phyloP scores from a whole-genome alignment of 1,139 yeast species.

The Geotrichum australiense region DNA sequence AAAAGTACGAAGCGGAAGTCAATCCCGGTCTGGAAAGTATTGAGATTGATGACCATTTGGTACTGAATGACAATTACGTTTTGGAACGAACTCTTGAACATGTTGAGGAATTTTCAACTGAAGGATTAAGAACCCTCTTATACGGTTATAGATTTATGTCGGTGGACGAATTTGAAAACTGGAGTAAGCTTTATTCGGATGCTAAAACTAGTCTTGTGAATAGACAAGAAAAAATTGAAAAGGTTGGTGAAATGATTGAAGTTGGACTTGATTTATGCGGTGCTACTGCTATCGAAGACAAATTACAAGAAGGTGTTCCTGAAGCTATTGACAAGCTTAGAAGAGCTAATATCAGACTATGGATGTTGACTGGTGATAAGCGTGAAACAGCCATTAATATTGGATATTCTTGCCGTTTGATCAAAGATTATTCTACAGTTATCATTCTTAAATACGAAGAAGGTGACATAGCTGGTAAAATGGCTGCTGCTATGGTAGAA shows the following conservation, averaged over 20 bases:
- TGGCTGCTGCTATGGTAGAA: conserved; percentile 55
- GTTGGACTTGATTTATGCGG: conserved; percentile 62
- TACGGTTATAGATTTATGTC: conserved; percentile 74
- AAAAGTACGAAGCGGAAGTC: conserved; percentile 14
- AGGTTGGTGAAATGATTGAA: conserved; percentile 69
- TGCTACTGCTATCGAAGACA: conserved; percentile 97
- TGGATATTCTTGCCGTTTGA: conserved; percentile 88
- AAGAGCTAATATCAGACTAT: conserved; percentile 86
- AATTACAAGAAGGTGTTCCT: conserved; percentile 91
- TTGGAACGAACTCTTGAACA: conserved; percentile 83
- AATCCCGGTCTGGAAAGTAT: conserved; percentile 17
- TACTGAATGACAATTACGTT: conserved; percentile 69
- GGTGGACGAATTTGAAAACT: conserved; percentile 49
- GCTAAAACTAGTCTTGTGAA: conserved; percentile 74
- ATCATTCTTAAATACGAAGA: conserved; percentile 61
- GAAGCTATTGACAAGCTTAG: conserved; percentile 88
- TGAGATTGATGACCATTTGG: conserved; percentile 52
- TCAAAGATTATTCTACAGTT: conserved; percentile 87
- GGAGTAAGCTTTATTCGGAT: conserved; percentile 60
- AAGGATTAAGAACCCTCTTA: conserved; percentile 83
- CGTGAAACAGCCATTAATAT: conserved; percentile 96
- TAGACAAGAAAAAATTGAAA: conserved; percentile 60
- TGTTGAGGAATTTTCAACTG: conserved; percentile 88
- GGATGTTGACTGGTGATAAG: conserved; percentile 99
- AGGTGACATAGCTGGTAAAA: conserved; percentile 41